Base-by-base conservation (phyloP, 768 basidiomycete genomes). In the Amanita inopinata region DNA sequence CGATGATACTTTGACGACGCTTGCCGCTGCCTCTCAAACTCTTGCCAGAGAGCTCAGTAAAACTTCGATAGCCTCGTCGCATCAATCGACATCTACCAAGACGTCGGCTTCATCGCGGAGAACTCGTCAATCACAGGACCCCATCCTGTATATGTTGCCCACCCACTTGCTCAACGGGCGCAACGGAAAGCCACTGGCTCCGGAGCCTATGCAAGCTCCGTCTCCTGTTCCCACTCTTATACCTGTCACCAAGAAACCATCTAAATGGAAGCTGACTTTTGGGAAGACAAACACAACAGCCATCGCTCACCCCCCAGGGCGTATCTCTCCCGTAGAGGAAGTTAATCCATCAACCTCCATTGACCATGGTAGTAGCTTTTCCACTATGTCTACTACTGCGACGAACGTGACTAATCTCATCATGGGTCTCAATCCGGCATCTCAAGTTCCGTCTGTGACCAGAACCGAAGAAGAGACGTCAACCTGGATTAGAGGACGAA, bases 221-320 rank as follows among this genome's bases (percentile, higher is more conserved):
- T 33, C 53, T 17, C 51, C 53, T 14, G 37, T 53, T 32, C 49
- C 57, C 33, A 38, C 52, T 4, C 23, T 53, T 18, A 48, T 60
- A 5, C 63, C 75, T 18, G 64, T 72, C 24, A 65, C 71, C 44
- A 90, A 88, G 69, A 90, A 90, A 67, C 69, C 83, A 40, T 87
- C 83, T n/a, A 87, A 80, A 55, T 82, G 90, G 86, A 86, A 83
- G 62, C 68, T 86, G 53, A 69, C 78, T 51, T 83, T 89, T 60
- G 69, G 84, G 48, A 80, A 77, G 64, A 66, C 62, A 54, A 71
- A 58, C 51, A 58, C 65, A 27, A 51, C 67, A 39, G 54, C 64
- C 28, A 50, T 65, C 15, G 51, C 61, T 35, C 46, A 63, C 28
- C 49, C 61, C 4, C 56, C 65, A 24, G 71, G 67, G 30, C 57